Evolutionary conservation across 2,329 filamentous ascomycete species (phyloP), one percentile per base, ranked within the genome.

Genomic region (Botryotinia globosa): DNA sequence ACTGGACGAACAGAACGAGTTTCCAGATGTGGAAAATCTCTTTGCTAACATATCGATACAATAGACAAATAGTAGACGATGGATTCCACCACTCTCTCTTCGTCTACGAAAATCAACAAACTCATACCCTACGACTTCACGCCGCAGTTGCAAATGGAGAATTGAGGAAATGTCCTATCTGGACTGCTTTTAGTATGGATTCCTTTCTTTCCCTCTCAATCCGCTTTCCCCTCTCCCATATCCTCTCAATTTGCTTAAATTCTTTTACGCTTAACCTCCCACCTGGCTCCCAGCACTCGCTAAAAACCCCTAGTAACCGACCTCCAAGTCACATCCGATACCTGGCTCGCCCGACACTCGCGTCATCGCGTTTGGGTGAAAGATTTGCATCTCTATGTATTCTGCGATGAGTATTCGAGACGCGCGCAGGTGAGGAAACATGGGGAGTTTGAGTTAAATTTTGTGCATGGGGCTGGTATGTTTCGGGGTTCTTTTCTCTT

Each of bases 141-240:
- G 86, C 87, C 20, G 83, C 86, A 1, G 84, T 88, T 0, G 85
- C 84, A 82, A 84, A 86, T n/a, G 88, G 87, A 3, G 84, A 86
- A 69, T 78, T 89, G 67, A 83, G 82, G 44, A 82, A 82, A 68
- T 89, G 87, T 76, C 89, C 88, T 1, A 84, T 91, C 14, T 91
- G 89, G 89, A 90, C 88, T 3, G 88, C 88, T 3, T 91, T 91
- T 76, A 81, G 88, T 89, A 81, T 7, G 42, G 56, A 16, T 34
- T 45, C n/a, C 4, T 25, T 56, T 66, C 42, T 12, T 42, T 37
- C 5, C 9, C n/a, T 14, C 69, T 37, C 20, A 71, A 71, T 39
- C 25, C 6, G 4, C 12, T 59, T 44, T 45, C 7, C 6, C 5
- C 16, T 29, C 16, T 22, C 14, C 25, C 4, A 22, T 10, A 29